Conservation (phyloP, 2,329 filamentous ascomycete genomes). For the Colletotrichum sp. region DNA sequence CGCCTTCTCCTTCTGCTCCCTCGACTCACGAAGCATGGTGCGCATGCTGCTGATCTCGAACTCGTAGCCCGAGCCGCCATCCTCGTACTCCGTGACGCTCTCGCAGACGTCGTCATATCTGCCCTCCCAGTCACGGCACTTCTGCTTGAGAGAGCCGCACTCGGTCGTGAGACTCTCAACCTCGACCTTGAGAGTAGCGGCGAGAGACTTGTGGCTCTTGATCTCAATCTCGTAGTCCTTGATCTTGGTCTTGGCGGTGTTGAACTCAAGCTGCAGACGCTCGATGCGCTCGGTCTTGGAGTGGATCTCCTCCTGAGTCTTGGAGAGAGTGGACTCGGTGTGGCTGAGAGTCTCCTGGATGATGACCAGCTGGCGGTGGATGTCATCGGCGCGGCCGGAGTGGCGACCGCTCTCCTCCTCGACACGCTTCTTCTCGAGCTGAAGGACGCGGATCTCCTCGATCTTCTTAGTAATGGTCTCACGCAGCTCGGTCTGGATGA, state of each 20-base stretch:
- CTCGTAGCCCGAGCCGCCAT: constrained; percentile 7
- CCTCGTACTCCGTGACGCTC: constrained; percentile 15
- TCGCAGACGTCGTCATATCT: constrained; percentile 11
- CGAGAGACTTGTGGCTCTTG: background rate
- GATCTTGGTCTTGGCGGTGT: background rate
- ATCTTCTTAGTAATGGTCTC: constrained; percentile 2
- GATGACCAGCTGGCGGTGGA: constrained; percentile 2
- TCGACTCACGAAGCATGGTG: constrained; percentile 3
- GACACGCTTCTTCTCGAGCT: constrained; percentile 12
- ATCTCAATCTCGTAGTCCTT: background rate
- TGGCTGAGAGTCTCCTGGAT: constrained; percentile 2
- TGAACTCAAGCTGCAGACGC: background rate
- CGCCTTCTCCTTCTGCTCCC: constrained; percentile 15
- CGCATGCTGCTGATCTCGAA: constrained; percentile 11
- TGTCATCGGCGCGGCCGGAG: background rate
- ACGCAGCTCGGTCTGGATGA: background rate
- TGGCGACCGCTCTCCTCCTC: constrained; percentile 1
- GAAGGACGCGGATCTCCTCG: background rate
- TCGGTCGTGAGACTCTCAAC: background rate
- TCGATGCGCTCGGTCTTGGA: constrained; percentile 7
- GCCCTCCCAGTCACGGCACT: constrained; percentile 13
- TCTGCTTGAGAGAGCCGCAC: background rate
- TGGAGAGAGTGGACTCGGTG: background rate
- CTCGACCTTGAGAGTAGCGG: background rate
- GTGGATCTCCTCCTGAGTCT: constrained; percentile 1